Evolutionary conservation across 192 early-diverging fungal species (phyloP), one percentile per base, ranked within the genome.

Genomic region (Dissophora ornata): DNA sequence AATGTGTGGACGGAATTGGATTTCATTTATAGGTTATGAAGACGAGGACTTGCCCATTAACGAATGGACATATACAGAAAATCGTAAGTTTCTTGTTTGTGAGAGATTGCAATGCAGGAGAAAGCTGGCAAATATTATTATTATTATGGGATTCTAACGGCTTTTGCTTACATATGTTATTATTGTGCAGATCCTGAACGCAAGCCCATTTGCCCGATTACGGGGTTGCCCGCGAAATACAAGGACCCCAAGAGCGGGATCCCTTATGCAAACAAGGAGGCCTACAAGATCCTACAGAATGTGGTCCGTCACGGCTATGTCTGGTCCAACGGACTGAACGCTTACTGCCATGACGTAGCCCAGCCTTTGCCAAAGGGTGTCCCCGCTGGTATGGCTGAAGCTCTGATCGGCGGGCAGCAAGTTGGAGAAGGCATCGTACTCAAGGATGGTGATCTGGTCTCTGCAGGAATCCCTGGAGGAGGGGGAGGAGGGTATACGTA

Each of bases 191-290:
- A 77, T 52, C 59, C 67, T 19, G 68, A 81, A 16, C 42, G 45
- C 28, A 68, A 78, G 19, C 68, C 78, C 2, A 29, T 79, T 4
- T 92, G 90, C 55, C 85, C 81, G 11, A 81, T 92, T 41, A 91
- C 90, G 8, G 90, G 90, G 9, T 64, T 85, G 26, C 66, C 69
- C 9, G 90, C 90, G 13, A 81, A 77, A 25, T 92, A 90, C 67
- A 71, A 79, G 32, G 88, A 91, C 55, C 90, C 90, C 1, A 57
- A 28, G 10, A 88, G 85, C 16, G 64, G 67, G 1, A 73, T 90
- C 15, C 90, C 90, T 0, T 92, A 88, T 51, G 85, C 87, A 10
- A 89, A 84, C 48, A 77, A 80, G 38, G 81, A 87, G 3, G 87
- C 90, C 8, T 91, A 87, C 77, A 62, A 48, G 9, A 81, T 75